phyloP scores from a whole-genome alignment of 2,329 filamentous ascomycete genomes.

The Ophiostoma sp. region DNA sequence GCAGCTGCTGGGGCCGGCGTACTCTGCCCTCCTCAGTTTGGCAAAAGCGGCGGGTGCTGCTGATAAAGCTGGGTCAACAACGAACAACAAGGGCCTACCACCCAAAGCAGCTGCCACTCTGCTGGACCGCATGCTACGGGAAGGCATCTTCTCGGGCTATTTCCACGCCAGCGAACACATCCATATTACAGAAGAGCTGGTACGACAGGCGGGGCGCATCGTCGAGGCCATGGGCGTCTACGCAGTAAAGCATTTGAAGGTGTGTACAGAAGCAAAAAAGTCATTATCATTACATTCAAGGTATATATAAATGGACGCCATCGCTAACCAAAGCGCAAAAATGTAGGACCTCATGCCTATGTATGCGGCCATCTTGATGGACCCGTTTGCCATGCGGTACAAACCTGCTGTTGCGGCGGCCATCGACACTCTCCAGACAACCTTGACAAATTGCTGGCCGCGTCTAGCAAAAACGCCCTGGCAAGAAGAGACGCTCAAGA shows the following conservation, averaged over 20 bases:
- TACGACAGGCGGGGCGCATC: conserved; percentile 51
- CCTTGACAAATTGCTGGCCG: conserved; percentile 68
- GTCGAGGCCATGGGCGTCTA: conserved; percentile 61
- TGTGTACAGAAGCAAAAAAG: conserved; percentile 36
- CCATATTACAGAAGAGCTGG: conserved; percentile 56
- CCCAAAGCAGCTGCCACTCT: conserved; percentile 33
- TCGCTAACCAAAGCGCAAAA: background rate
- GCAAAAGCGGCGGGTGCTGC: conserved; percentile 34
- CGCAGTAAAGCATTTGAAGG: conserved; percentile 67
- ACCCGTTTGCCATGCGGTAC: conserved; percentile 64
- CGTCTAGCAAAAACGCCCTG: conserved; percentile 58
- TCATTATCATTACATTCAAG: background rate
- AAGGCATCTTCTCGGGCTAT: conserved; percentile 57
- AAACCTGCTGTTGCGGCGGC: conserved; percentile 56
- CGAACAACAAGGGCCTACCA: conserved; percentile 31
- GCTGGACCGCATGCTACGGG: conserved; percentile 56
- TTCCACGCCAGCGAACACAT: conserved; percentile 61
- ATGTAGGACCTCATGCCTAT: conserved; percentile 65
- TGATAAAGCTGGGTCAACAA: background rate
- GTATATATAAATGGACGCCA: background rate
- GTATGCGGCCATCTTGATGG: conserved; percentile 62
- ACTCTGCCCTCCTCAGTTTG: conserved; percentile 65
- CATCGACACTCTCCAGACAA: conserved; percentile 53
- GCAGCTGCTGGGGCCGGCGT: conserved; percentile 63
- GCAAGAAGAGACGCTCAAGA: conserved; percentile 63